Evolutionary conservation across 2,329 filamentous ascomycete species (phyloP).

Genomic region (Penicillium rolfsii): DNA sequence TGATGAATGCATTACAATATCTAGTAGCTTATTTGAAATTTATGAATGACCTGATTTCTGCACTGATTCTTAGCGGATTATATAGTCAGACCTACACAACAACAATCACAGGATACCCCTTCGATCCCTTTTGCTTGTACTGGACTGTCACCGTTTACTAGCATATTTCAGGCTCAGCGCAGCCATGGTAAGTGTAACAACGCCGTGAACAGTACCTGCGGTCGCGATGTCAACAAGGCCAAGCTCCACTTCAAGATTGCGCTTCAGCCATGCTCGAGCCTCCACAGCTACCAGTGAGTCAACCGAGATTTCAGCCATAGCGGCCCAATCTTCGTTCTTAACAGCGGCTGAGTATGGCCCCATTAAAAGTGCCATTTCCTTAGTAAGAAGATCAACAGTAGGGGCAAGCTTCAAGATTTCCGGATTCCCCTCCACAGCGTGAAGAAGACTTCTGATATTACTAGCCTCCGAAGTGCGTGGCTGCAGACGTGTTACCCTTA

Average conservation of each 20-base stretch:
- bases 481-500: background rate
- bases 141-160: slow-evolving; percentile 12
- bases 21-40: no score
- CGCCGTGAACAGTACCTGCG: slow-evolving; percentile 22
- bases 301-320: slow-evolving; percentile 27
- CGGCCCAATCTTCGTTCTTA: slow-evolving; percentile 9
- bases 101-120: background rate
- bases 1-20: no score
- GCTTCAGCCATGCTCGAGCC: slow-evolving; percentile 33
- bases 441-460: slow-evolving; percentile 1
- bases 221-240: slow-evolving; percentile 60
- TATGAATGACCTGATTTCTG: no score
- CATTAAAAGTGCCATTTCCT: slow-evolving; percentile 5
- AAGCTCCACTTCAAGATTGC: slow-evolving; percentile 31
- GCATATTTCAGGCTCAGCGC: background rate
- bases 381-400: background rate
- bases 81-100: background rate
- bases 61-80: background rate
- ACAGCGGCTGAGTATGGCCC: background rate
- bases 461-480: background rate
- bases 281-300: slow-evolving; percentile 38
- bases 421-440: background rate
- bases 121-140: background rate
- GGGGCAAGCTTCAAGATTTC: background rate
- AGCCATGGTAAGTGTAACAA: slow-evolving; percentile 2